phyloP scores from a whole-genome alignment of 176 grass and related monocot genomes.

The Aegilops tauschii region DNA sequence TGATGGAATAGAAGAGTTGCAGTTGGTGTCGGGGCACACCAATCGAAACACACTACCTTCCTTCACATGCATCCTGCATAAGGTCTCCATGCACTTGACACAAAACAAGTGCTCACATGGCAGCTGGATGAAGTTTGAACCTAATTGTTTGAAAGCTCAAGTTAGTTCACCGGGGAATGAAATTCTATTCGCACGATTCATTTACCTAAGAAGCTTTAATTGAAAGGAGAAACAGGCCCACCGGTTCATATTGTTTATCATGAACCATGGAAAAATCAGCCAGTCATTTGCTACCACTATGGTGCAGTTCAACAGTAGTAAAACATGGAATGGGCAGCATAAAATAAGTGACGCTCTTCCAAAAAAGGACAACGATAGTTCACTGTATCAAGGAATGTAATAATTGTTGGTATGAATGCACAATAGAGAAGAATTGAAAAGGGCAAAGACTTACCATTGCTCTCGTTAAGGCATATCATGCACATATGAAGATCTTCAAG shows the following conservation, averaged over 20 bases:
- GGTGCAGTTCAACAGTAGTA: too few relatives aligned
- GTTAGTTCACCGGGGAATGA: not conserved
- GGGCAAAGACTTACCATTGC: not conserved
- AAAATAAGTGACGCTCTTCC: too few relatives aligned
- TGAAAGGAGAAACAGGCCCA: not conserved
- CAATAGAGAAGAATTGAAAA: not conserved
- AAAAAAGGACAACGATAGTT: too few relatives aligned
- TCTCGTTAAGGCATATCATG: constrained; percentile 35
- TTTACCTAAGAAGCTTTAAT: not conserved
- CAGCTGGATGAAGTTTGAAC: constrained; percentile 30
- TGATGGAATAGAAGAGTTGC: constrained; percentile 39
- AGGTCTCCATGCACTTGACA: constrained; percentile 25
- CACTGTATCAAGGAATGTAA: not conserved
- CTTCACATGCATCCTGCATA: constrained; percentile 40
- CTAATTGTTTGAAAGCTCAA: not conserved
- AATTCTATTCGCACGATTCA: not conserved
- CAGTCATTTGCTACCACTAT: too few relatives aligned
- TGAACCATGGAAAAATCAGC: too few relatives aligned
- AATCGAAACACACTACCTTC: constrained; percentile 34
- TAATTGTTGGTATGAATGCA: not conserved
- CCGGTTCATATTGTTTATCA: not conserved
- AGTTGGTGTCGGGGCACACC: constrained; percentile 48
- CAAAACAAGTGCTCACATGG: constrained; percentile 30
- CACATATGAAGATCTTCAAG: constrained; percentile 37
- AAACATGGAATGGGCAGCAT: too few relatives aligned